Percentiles rank a stretch among this genome's conserved stretches.
phyloP scores from a whole-genome alignment of 2,329 filamentous ascomycete genomes.

The Nigrograna mackinnonii region DNA sequence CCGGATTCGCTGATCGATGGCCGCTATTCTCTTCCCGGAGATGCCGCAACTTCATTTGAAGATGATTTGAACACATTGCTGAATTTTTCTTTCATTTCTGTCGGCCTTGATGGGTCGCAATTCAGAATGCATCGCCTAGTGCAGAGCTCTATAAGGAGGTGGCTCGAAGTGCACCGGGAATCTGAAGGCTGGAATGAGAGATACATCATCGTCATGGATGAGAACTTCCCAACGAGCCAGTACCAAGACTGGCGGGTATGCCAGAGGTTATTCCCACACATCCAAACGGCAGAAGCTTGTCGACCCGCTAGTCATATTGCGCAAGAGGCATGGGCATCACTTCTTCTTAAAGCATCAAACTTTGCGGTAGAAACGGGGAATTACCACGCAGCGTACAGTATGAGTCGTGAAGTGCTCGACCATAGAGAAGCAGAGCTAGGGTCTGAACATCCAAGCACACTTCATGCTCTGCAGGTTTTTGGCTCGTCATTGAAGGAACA shows the following conservation, averaged over 20 bases:
- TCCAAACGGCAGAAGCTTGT: conserved; percentile 3
- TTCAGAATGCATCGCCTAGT: conserved; percentile 25
- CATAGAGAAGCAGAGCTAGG: conserved; percentile 5
- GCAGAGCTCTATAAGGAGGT: conserved; percentile 17
- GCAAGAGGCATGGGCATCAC: conserved; percentile 2
- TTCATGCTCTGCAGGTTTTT: conserved; percentile 4
- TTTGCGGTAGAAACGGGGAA: conserved; percentile 6
- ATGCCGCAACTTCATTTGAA: conserved; percentile 1
- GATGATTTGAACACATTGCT: conserved; percentile 7
- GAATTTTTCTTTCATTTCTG: conserved; percentile 14
- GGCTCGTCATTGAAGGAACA: neutral
- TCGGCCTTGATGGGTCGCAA: neutral
- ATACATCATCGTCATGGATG: conserved; percentile 16
- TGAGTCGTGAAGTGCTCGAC: conserved; percentile 5
- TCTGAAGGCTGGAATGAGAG: conserved; percentile 25
- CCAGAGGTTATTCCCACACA: conserved; percentile 8
- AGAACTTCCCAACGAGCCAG: conserved; percentile 1
- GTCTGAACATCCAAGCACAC: conserved; percentile 5
- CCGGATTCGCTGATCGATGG: conserved; percentile 18
- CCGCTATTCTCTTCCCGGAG: neutral
- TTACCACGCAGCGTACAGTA: conserved; percentile 6
- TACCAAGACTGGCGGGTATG: conserved; percentile 7
- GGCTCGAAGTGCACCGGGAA: conserved; percentile 23
- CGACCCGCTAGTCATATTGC: neutral
- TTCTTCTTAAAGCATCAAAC: conserved; percentile 6